Conservation (phyloP, 257 asterid genomes). For the Nicotiana undulata region DNA sequence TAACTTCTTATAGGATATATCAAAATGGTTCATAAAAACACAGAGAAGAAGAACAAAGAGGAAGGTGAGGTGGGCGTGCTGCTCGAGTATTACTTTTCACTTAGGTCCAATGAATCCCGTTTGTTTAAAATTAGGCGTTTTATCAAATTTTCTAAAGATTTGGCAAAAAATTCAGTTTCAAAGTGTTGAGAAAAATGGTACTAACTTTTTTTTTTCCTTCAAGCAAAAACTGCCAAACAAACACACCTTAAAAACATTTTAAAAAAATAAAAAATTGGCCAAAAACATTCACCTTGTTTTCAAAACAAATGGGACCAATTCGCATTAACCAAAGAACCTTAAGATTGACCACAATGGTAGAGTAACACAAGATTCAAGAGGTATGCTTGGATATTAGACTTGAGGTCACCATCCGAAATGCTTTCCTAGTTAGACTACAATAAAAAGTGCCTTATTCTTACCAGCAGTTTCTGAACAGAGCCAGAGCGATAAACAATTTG, state of each 20-base stretch:
- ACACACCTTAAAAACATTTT: no score
- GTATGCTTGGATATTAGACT: background rate
- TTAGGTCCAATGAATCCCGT: background rate
- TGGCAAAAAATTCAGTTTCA: no score
- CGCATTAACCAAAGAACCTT: background rate
- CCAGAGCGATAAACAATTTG: constrained; percentile 26
- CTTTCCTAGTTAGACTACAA: background rate
- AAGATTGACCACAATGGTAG: background rate
- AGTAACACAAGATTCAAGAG: background rate
- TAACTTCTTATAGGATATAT: background rate
- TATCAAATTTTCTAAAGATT: no score
- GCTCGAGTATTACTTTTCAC: background rate
- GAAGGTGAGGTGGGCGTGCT: background rate
- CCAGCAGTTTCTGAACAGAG: constrained; percentile 21
- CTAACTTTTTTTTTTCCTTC: no score
- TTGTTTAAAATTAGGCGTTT: no score
- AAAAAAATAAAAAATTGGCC: no score
- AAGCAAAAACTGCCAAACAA: no score
- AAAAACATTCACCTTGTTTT: no score
- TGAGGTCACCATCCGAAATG: background rate
- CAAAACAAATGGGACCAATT: no score
- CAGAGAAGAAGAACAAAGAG: background rate
- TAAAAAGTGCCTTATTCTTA: constrained; percentile 14
- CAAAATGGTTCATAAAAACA: background rate
- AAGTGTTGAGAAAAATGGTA: no score